Conservation (phyloP, 371 early-diverging fungal species). For the Mortierella sp. region DNA sequence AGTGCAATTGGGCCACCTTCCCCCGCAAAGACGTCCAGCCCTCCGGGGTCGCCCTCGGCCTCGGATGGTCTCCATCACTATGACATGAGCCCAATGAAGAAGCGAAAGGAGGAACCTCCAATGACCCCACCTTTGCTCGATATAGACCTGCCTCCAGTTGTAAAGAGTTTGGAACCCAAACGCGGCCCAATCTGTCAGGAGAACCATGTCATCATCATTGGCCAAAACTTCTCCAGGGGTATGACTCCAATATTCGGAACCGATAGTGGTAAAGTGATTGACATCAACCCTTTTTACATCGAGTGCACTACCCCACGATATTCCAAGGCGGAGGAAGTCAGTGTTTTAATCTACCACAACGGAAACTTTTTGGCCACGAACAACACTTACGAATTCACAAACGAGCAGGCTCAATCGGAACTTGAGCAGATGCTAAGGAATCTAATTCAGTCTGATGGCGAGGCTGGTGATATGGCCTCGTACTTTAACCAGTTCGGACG, state of each 20-base stretch:
- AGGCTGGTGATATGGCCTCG: conserved; percentile 28
- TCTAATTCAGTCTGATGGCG: conserved; percentile 42
- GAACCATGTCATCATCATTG: conserved; percentile 56
- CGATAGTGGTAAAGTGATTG: conserved; percentile 46
- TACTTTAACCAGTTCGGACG: conserved; percentile 40
- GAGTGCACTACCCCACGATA: conserved; percentile 48
- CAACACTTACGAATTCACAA: conserved; percentile 50
- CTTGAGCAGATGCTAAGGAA: conserved; percentile 51
- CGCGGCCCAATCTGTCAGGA: conserved; percentile 52
- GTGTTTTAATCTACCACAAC: conserved; percentile 47
- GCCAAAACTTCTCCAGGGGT: conserved; percentile 47
- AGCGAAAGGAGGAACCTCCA: conserved; percentile 37
- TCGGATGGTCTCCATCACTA: conserved; percentile 20
- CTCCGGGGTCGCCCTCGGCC: conserved; percentile 37
- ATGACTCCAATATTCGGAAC: conserved; percentile 56
- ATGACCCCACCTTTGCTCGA: conserved; percentile 41
- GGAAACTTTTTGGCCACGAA: conserved; percentile 41
- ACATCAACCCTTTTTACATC: conserved; percentile 52
- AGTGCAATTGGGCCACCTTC: conserved; percentile 33
- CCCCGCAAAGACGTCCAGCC: conserved; percentile 53
- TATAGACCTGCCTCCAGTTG: conserved; percentile 25
- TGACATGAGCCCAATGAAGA: conserved; percentile 37
- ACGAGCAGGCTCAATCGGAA: conserved; percentile 51
- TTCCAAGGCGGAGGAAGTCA: conserved; percentile 36
- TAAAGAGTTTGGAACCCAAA: conserved; percentile 45